Conservation (phyloP, 805 yeast species). For the Candida easanensis region DNA sequence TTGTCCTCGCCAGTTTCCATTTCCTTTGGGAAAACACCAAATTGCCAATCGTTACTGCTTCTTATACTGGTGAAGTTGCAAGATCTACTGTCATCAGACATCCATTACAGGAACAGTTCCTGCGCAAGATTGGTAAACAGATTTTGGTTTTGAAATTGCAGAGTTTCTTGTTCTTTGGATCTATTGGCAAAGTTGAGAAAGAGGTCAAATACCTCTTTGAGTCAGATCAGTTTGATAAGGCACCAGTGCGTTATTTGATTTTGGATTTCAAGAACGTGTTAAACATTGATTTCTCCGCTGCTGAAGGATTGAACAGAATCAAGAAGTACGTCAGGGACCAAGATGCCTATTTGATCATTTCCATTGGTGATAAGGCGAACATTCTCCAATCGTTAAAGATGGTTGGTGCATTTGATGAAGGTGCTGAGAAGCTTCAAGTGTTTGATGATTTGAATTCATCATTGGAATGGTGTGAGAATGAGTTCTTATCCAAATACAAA, state of each 20-base stretch:
- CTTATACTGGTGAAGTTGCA: slow-evolving; percentile 84
- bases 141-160: slow-evolving; percentile 83
- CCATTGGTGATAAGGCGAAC: slow-evolving; percentile 70
- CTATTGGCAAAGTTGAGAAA: slow-evolving; percentile 87
- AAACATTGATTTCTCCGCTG: slow-evolving; percentile 88
- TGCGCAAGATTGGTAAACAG: slow-evolving; percentile 85
- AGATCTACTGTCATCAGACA: slow-evolving; percentile 91
- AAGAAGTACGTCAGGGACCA: slow-evolving; percentile 72
- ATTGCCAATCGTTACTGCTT: slow-evolving; percentile 74
- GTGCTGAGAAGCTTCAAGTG: slow-evolving; percentile 50
- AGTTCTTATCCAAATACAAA: slow-evolving; percentile 52
- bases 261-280: slow-evolving; percentile 82
- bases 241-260: slow-evolving; percentile 74
- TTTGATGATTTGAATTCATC: slow-evolving; percentile 83
- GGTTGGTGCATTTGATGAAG: slow-evolving; percentile 64
- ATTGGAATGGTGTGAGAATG: slow-evolving; percentile 95
- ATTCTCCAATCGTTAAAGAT: slow-evolving; percentile 73
- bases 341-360: slow-evolving; percentile 67
- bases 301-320: slow-evolving; percentile 89
- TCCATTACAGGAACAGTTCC: slow-evolving; percentile 81
- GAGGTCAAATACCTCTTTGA: slow-evolving; percentile 67
- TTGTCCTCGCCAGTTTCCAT: slow-evolving; percentile 87
- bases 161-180: slow-evolving; percentile 91
- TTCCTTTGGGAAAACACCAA: slow-evolving; percentile 92
- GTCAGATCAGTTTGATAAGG: slow-evolving; percentile 33